Conservation (phyloP, 106 monocot species). For the Amphibolis antarctica region DNA sequence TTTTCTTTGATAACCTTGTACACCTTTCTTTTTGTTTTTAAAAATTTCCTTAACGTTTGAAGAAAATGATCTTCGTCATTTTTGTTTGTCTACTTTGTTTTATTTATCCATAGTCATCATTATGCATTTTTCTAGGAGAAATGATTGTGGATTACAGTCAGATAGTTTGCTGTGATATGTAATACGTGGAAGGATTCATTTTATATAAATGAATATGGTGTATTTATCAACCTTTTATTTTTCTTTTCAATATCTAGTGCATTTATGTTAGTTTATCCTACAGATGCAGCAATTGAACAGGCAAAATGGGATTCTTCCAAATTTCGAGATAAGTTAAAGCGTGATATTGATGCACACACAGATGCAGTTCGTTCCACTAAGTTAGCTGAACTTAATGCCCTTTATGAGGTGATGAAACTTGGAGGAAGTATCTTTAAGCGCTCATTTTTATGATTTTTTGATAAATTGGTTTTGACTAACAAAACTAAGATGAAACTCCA, state of each 20-base stretch:
- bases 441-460: background rate
- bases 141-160: too few relatives aligned
- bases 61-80: too few relatives aligned
- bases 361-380: constrained; percentile 57
- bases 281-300: constrained; percentile 73
- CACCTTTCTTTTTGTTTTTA: too few relatives aligned
- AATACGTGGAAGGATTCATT: background rate
- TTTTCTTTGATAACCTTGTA: too few relatives aligned
- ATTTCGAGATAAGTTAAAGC: constrained; percentile 59
- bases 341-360: constrained; percentile 72
- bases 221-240: background rate
- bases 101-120: too few relatives aligned
- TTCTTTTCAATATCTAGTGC: background rate
- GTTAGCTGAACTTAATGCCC: constrained; percentile 52
- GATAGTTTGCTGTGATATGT: too few relatives aligned
- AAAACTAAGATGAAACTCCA: constrained; percentile 5
- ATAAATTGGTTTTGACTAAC: background rate
- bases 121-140: too few relatives aligned
- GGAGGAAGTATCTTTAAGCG: background rate
- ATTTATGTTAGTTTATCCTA: background rate
- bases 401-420: constrained; percentile 39
- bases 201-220: background rate
- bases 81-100: too few relatives aligned
- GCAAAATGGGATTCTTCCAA: constrained; percentile 73
- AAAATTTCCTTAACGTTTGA: too few relatives aligned